Evolutionary conservation across 2,329 filamentous ascomycete genomes (phyloP).

Genomic region (Xylariaceae sp.): DNA sequence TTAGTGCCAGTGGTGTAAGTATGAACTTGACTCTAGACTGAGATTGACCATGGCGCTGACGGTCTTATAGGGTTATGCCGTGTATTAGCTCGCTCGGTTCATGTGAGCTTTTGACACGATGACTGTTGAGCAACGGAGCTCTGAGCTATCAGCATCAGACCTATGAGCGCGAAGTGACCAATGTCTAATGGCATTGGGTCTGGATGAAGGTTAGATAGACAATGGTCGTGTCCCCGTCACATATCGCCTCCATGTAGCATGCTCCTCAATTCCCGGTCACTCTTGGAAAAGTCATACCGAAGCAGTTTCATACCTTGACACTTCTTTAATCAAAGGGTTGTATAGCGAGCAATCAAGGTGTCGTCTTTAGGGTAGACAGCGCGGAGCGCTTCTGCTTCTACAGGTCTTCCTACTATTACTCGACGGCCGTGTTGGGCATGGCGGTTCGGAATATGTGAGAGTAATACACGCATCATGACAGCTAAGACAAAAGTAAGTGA

Average conservation of each 20-base stretch:
- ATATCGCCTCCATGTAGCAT: no score
- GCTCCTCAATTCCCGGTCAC: no score
- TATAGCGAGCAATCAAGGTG: no score
- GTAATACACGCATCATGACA: constrained; percentile 15
- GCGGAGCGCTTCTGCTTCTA: constrained; percentile 13
- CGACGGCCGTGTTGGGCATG: constrained; percentile 12
- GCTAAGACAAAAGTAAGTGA: neutral
- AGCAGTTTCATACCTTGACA: no score
- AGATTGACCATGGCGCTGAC: neutral
- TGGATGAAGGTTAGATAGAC: no score
- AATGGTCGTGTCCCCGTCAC: no score
- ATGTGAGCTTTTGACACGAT: neutral
- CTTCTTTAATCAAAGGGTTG: no score
- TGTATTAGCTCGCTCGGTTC: constrained; percentile 8
- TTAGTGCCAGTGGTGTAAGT: constrained; percentile 48
- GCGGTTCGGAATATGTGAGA: constrained; percentile 14
- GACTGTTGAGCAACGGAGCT: neutral
- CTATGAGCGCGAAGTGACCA: no score
- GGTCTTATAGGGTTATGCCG: constrained; percentile 14
- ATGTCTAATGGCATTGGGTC: no score
- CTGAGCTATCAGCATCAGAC: no score
- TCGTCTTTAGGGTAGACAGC: no score
- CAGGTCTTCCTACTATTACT: neutral
- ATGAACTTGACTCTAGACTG: neutral
- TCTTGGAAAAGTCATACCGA: no score